These are phyloP conservation scores for Plasmodium gaboni DNA, from an alignment of 169 alveolate species.

Conservation along the genomic window DNA sequence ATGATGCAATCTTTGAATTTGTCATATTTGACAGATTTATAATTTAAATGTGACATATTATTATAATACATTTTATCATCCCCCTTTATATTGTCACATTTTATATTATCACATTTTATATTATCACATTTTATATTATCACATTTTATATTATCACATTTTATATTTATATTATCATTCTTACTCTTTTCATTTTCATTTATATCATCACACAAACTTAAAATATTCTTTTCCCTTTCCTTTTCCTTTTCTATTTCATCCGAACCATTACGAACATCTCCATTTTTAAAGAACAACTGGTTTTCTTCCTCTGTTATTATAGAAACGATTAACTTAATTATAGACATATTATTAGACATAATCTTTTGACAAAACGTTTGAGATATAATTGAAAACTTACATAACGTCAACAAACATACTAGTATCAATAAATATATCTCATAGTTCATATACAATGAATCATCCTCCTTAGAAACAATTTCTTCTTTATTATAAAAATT, in stretches of 20 bases:
- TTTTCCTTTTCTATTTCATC: not conserved
- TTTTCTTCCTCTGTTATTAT: constrained; percentile 46
- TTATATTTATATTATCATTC: not conserved
- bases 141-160: too few species aligned
- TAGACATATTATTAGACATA: constrained; percentile 15
- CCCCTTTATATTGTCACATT: too few species aligned
- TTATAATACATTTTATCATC: too few species aligned
- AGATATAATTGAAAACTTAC: constrained; percentile 62
- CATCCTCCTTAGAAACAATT: not conserved
- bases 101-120: not conserved
- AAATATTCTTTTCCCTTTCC: not conserved
- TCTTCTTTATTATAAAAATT: not conserved
- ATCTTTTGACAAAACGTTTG: constrained; percentile 52
- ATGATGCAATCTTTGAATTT: constrained; percentile 8
- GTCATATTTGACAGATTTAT: not conserved
- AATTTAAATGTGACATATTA: too few species aligned
- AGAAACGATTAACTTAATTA: constrained; percentile 56
- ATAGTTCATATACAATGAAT: constrained; percentile 49
- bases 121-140: not conserved
- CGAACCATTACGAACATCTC: not conserved
- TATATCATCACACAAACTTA: too few species aligned
- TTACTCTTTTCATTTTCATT: not conserved
- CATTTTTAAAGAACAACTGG: constrained; percentile 21
- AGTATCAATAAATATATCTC: constrained; percentile 60
- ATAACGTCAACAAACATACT: constrained; percentile 58